These are phyloP conservation scores for Leishmania major DNA, from an alignment of 208 protist genomes.

Conservation along the genomic window DNA sequence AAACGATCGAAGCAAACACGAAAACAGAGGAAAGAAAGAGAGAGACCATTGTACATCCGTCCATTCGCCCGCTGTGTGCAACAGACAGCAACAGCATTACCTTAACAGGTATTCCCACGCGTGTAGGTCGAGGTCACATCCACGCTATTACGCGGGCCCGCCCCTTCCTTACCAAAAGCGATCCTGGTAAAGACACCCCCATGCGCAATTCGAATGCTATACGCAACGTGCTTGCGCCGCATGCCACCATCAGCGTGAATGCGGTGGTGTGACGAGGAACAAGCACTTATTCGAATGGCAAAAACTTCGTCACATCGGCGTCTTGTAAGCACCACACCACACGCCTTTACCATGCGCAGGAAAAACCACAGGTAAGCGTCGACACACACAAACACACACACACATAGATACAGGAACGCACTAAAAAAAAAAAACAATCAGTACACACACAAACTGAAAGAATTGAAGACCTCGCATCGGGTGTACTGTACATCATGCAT, in stretches of 20 bases:
- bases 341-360: not conserved
- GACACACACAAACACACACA: not conserved
- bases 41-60: not conserved
- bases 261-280: not conserved
- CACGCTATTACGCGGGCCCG: too few species aligned
- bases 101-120: not conserved
- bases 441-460: too few species aligned
- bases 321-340: not conserved
- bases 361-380: not conserved
- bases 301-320: not conserved
- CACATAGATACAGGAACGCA: too few species aligned
- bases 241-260: not conserved
- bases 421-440: too few species aligned
- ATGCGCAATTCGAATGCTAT: not conserved
- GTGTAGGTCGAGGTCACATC: not conserved
- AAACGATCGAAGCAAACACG: not conserved
- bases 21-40: not conserved
- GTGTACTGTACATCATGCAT: too few species aligned
- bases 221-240: not conserved
- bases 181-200: not conserved
- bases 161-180: not conserved
- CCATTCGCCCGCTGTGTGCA: not conserved
- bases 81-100: not conserved
- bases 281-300: not conserved
- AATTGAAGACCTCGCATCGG: too few species aligned